These are phyloP conservation scores for Orbilia javanica DNA, from an alignment of 2,329 filamentous ascomycete species.

Conservation along the genomic window DNA sequence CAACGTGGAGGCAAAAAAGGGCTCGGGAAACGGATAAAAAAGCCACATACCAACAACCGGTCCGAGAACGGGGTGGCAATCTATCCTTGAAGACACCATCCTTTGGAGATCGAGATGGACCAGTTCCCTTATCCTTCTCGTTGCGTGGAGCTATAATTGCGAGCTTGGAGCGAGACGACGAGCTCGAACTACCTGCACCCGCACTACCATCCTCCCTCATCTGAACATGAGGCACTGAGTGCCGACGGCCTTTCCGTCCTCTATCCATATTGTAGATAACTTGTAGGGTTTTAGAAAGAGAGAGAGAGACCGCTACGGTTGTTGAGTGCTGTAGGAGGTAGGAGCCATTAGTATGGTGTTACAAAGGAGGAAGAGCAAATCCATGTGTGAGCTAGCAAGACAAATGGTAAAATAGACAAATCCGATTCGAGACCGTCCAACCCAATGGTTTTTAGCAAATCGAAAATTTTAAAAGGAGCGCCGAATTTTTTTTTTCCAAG, in stretches of 20 bases:
- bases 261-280: conserved; percentile 37
- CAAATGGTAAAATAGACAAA: conserved; percentile 51
- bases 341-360: conserved; percentile 54
- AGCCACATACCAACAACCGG: conserved; percentile 63
- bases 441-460: conserved; percentile 37
- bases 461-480: conserved; percentile 31
- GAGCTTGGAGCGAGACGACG: conserved; percentile 47
- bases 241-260: conserved; percentile 45
- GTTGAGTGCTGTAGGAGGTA: conserved; percentile 50
- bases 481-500: conserved; percentile 9
- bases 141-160: conserved; percentile 55
- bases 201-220: conserved; percentile 42
- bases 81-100: conserved; percentile 49
- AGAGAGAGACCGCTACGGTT: conserved; percentile 22
- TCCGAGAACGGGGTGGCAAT: conserved; percentile 63
- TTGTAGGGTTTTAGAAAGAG: conserved; percentile 6
- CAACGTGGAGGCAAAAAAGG: conserved; percentile 42
- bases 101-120: conserved; percentile 35
- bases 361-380: conserved; percentile 54
- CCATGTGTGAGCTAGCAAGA: conserved; percentile 46
- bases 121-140: conserved; percentile 49
- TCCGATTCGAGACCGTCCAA: conserved; percentile 44
- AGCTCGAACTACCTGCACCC: conserved; percentile 44
- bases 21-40: conserved; percentile 22
- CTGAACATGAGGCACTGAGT: conserved; percentile 52